A percentile compares a stretch with the other conserved stretches of the same genome.
phyloP scores from a whole-genome alignment of 2,329 filamentous ascomycete species.

The Eutypa lata region DNA sequence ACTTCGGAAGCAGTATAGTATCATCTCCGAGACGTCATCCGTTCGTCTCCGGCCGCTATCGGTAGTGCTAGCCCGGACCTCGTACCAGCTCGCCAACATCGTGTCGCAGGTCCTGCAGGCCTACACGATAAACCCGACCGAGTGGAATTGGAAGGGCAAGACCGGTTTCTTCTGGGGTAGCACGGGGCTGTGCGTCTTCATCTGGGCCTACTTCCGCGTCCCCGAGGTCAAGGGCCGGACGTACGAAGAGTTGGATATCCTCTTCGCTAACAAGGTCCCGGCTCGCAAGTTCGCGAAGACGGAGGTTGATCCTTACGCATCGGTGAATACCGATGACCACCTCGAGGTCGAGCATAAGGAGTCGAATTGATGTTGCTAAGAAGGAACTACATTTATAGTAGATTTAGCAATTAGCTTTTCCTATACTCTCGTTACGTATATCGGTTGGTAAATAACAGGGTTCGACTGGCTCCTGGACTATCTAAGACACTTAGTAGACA shows the following conservation, averaged over 20 bases:
- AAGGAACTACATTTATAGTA: too few species aligned
- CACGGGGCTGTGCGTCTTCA: constrained; percentile 39
- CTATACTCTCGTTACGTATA: too few species aligned
- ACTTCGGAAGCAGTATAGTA: constrained; percentile 32
- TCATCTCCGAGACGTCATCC: constrained; percentile 47
- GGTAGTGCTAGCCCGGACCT: constrained; percentile 40
- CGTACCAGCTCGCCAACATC: constrained; percentile 44
- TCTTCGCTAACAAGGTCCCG: constrained; percentile 43
- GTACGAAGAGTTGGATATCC: constrained; percentile 50
- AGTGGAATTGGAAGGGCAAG: constrained; percentile 39
- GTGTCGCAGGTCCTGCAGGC: constrained; percentile 36
- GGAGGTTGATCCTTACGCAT: constrained; percentile 29
- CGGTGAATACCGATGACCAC: constrained; percentile 5
- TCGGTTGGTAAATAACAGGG: too few species aligned
- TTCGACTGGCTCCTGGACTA: too few species aligned
- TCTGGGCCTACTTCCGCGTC: constrained; percentile 50
- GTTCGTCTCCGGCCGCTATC: constrained; percentile 44
- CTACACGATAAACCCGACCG: constrained; percentile 35
- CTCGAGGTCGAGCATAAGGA: constrained; percentile 11
- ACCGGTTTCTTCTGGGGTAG: constrained; percentile 41
- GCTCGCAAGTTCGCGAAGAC: constrained; percentile 36
- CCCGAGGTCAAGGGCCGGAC: constrained; percentile 50
- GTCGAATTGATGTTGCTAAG: constrained; percentile 2
- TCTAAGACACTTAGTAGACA: too few species aligned
- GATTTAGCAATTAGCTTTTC: too few species aligned